Conservation (phyloP, 176 grass and related monocot genomes). For the Raddia distichophylla region DNA sequence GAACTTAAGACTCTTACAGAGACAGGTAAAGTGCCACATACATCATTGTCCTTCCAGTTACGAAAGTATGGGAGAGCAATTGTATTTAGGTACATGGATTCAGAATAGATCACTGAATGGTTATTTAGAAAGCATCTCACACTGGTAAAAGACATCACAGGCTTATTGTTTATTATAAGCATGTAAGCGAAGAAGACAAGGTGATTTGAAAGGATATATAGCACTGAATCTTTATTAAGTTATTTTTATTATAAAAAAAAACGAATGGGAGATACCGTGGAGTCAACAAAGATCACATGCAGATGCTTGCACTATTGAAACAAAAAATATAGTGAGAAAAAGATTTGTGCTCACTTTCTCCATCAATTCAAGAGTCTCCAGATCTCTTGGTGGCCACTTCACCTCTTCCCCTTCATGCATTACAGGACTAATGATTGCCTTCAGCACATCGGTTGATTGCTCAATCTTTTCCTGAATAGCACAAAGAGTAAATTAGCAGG, state of each 20-base stretch:
- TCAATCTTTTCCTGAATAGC: slow-evolving; percentile 83
- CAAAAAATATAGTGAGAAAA: not conserved
- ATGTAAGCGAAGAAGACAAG: not conserved
- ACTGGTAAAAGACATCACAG: not conserved
- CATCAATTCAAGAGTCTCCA: slow-evolving; percentile 69
- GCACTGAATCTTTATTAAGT: not conserved
- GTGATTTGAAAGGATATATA: not conserved
- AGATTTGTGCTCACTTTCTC: slow-evolving; percentile 55
- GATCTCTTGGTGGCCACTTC: slow-evolving; percentile 79
- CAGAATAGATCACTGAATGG: not conserved
- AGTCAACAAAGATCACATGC: not conserved
- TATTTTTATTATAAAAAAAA: not conserved
- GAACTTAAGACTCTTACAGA: not conserved
- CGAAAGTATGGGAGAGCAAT: not conserved
- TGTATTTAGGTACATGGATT: not conserved
- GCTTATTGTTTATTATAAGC: not conserved
- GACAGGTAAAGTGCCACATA: not conserved
- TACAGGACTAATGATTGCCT: slow-evolving; percentile 76
- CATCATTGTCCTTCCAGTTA: not conserved
- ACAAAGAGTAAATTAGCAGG: slow-evolving; percentile 34
- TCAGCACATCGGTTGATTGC: slow-evolving; percentile 85
- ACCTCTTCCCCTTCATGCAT: slow-evolving; percentile 70
- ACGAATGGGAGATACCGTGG: not conserved
- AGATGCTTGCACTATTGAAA: not conserved
- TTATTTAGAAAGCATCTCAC: not conserved